Evolutionary conservation across 2,329 filamentous ascomycete genomes (phyloP), one percentile per base, ranked within the genome.

Genomic region (Karstenula rhodostoma): DNA sequence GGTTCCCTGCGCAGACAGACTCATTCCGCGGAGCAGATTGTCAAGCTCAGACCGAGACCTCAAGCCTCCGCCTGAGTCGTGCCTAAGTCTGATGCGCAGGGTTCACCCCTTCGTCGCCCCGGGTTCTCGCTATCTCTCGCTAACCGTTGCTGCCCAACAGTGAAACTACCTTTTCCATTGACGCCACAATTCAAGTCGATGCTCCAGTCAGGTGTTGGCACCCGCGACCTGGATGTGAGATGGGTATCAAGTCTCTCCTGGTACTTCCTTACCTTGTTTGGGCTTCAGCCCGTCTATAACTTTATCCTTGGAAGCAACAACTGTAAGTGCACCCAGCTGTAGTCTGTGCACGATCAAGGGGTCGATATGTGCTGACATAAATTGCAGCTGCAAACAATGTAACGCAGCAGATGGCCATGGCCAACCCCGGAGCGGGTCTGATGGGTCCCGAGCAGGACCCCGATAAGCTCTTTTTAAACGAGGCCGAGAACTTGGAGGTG

Each of bases 181-280:
- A 99, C 95, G 33, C 94, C 97, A 79, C 96, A 97, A 78, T 99
- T 99, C 86, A 99, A 99, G 85, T 95, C 93, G 69, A 99, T 99
- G 95, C 85, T 99, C 56, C 95, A 99, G 82, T 94, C 94, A 44
- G 95, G 95, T 71, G 94, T 99, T 47, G 93, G 93, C 65, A 99
- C 96, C 27, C 90, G 90, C 73, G 95, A 99, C 77, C 89, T 99
- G 82, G 96, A 99, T 75, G 95, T 97, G 12, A 87, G 94, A 79
- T 99, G 95, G 95, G 97, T 99, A 81, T 97, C 94, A 0, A 97
- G 93, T 79, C 89, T 99, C 78, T 97, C 93, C 61, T 99, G 95
- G 94, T 99, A 99, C 83, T 98, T 99, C 76, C 82, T 99, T 67
- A 98, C 96, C 73, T 89, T 99, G 65, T 98, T 99, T 77, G 95